Evolutionary conservation across 495 filamentous ascomycete species (phyloP), one percentile per base, ranked within the genome.

Genomic region (Chaetomium fimeti): DNA sequence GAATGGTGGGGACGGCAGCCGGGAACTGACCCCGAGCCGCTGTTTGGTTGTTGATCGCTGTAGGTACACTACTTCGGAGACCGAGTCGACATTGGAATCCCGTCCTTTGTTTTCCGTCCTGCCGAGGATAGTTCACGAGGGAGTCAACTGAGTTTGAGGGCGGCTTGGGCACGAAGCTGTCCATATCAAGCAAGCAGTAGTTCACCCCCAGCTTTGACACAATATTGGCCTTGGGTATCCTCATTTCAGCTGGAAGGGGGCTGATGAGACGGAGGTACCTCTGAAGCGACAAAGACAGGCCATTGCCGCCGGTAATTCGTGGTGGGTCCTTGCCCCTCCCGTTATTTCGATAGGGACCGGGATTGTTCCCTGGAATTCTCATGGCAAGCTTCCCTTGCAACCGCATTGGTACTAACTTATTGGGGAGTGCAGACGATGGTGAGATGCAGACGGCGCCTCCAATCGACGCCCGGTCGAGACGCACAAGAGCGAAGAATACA

Each of bases 191-290:
- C 9, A 36, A 16, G 32, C 8, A 36, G 32, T 9, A 20, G n/a
- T n/a, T n/a, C n/a, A 52, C 12, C 25, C 42, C 28, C 24, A 52
- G 47, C 47, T 42, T 32, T 32, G n/a, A 18, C n/a, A 22, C 59
- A 53, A 52, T 42, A 52, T 53, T 43, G 47, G 59, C 29, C 29
- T 53, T 16, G 59, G 59, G 59, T n/a, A 51, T 61, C 59, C 5
- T 59, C 57, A 59, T 59, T 43, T 61, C 59, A 53, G 47, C 58
- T 52, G 8, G 11, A 9, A 29, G 5, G 57, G 45, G 45, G 45
- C 27, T 49, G 58, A 27, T 52, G n/a, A 61, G n/a, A 22, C 27
- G 24, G 24, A 16, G 9, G 9, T 43, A 24, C 59, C 11, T 53
- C 53, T 61, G 38, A 27, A 52, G 48, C 59, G 32, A 61, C 3